Percentiles rank a stretch among this genome's conserved stretches.
Conservation (phyloP, 306 rosid genomes). For the Nissolia schottii region DNA sequence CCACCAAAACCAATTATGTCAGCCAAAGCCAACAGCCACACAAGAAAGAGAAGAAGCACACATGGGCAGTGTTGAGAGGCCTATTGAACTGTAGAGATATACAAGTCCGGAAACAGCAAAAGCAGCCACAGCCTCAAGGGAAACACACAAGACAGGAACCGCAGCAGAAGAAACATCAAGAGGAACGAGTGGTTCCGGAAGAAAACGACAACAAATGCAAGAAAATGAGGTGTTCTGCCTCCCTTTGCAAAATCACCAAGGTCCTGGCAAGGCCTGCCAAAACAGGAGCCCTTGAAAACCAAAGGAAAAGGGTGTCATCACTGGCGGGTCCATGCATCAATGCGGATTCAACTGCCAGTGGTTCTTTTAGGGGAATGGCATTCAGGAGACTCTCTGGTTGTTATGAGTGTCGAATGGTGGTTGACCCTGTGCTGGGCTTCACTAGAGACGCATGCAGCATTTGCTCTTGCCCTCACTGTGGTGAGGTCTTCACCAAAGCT, state of each 20-base stretch:
- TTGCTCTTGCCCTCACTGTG: constrained; percentile 84
- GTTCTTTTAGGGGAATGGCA: constrained; percentile 80
- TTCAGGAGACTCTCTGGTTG: constrained; percentile 90
- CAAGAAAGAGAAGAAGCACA: constrained; percentile 57
- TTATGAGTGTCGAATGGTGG: constrained; percentile 90
- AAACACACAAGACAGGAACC: constrained; percentile 36
- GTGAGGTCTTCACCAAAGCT: constrained; percentile 71
- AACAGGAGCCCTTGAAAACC: constrained; percentile 47
- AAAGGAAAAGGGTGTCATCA: constrained; percentile 55
- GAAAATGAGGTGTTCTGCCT: constrained; percentile 93
- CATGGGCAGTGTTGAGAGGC: constrained; percentile 80
- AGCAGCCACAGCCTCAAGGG: background rate
- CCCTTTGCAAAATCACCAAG: constrained; percentile 78
- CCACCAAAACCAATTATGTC: constrained; percentile 34
- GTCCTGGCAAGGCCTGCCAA: constrained; percentile 61
- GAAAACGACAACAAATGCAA: constrained; percentile 64
- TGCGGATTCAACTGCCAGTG: constrained; percentile 48
- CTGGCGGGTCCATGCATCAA: constrained; percentile 23
- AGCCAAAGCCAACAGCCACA: constrained; percentile 39
- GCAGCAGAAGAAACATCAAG: constrained; percentile 36
- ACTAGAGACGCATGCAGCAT: constrained; percentile 74
- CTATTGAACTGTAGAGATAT: constrained; percentile 57
- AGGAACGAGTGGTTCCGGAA: constrained; percentile 44
- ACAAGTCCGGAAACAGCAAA: constrained; percentile 41
- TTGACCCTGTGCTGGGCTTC: constrained; percentile 80